Percentiles rank a stretch among this genome's conserved stretches.
Evolutionary conservation across 257 asterid genomes (phyloP).

Genomic region (Voacanga thouarsii): DNA sequence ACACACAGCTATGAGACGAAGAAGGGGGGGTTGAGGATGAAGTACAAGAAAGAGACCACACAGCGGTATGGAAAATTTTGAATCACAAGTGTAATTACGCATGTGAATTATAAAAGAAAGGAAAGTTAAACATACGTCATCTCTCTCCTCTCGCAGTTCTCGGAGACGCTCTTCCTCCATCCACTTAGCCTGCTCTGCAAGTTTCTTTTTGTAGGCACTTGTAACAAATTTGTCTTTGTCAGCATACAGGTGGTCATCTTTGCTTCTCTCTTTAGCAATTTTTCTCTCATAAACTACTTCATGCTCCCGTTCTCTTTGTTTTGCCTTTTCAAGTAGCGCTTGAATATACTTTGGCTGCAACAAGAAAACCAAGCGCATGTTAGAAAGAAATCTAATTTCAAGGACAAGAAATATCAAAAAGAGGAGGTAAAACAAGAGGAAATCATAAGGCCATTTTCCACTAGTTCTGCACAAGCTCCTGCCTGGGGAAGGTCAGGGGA

Average conservation of each 20-base stretch:
- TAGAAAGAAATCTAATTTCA: slow-evolving; percentile 7
- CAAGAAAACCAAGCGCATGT: slow-evolving; percentile 1
- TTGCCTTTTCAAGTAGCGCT: slow-evolving; percentile 63
- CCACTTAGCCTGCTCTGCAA: slow-evolving; percentile 94
- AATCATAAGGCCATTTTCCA: not conserved
- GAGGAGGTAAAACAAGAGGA: not conserved
- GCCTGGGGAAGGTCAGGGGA: not conserved
- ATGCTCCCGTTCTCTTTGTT: slow-evolving; percentile 78
- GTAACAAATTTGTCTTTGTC: slow-evolving; percentile 85
- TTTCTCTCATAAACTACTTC: slow-evolving; percentile 82
- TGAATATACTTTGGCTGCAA: slow-evolving; percentile 80
- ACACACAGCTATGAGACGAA: not conserved
- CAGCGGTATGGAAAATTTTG: not conserved
- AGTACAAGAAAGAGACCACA: not conserved
- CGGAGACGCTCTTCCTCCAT: slow-evolving; percentile 85
- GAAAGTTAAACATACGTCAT: slow-evolving; percentile 53
- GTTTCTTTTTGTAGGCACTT: slow-evolving; percentile 83
- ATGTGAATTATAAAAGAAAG: not conserved
- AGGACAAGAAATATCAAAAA: not conserved
- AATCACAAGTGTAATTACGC: not conserved
- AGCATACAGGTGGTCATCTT: slow-evolving; percentile 72
- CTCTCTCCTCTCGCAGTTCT: slow-evolving; percentile 69
- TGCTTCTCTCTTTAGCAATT: slow-evolving; percentile 87
- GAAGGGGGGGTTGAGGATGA: too few species aligned
- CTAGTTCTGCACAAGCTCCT: too few species aligned